A percentile compares a stretch with the other conserved stretches of the same genome.
These are phyloP conservation scores for Neurospora hispaniola DNA, from an alignment of 495 filamentous ascomycete genomes.

Conservation along the genomic window DNA sequence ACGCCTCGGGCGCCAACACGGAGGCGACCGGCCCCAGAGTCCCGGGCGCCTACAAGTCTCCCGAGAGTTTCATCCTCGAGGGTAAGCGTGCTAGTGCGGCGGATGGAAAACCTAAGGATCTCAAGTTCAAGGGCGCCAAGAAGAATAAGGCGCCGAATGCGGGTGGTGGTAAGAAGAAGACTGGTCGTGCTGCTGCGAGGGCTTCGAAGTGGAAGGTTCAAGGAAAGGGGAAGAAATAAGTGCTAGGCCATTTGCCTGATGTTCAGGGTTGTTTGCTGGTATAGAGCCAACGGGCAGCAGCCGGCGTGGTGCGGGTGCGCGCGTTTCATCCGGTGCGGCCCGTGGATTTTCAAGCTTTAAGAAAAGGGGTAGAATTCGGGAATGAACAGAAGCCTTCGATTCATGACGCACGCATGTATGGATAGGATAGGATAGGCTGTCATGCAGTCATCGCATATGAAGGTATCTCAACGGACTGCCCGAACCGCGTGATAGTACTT, in stretches of 20 bases:
- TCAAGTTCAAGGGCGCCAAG: slow-evolving; percentile 50
- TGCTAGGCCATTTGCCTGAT: background rate
- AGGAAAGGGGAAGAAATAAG: slow-evolving; percentile 2
- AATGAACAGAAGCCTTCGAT: background rate
- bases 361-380: background rate
- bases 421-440: background rate
- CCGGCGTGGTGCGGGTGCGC: background rate
- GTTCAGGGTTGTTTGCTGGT: background rate
- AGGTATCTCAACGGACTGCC: background rate
- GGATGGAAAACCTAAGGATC: slow-evolving; percentile 47
- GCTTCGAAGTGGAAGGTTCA: slow-evolving; percentile 51
- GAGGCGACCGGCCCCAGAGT: slow-evolving; percentile 9
- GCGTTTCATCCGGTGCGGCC: background rate
- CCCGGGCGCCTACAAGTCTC: slow-evolving; percentile 26
- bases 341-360: background rate
- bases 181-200: slow-evolving; percentile 19
- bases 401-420: background rate
- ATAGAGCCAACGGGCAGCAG: background rate
- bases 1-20: background rate
- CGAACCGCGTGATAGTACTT: background rate
- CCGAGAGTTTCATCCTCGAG: slow-evolving; percentile 76
- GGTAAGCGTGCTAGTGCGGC: slow-evolving; percentile 68
- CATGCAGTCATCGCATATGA: background rate
- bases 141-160: slow-evolving; percentile 22
- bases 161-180: slow-evolving; percentile 29